A percentile compares a stretch with the other conserved stretches of the same genome.
Conservation (phyloP, 345 rosid species). For the Citrus cavaleriei region DNA sequence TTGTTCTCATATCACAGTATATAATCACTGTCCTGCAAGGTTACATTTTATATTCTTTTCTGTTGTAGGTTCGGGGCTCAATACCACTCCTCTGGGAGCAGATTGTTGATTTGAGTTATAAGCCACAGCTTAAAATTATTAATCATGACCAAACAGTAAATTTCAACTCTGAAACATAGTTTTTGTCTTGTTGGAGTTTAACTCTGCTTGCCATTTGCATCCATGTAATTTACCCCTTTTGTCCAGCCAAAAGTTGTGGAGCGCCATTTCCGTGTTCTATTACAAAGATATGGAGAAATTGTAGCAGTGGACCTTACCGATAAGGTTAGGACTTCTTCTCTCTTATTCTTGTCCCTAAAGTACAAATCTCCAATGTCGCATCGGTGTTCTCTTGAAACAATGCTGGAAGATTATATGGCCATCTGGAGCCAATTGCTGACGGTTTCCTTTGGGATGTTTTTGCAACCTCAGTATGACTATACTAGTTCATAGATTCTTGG, state of each 20-base stretch:
- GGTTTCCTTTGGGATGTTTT: conserved; percentile 6
- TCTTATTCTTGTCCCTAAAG: conserved; percentile 10
- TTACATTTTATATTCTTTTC: conserved; percentile 7
- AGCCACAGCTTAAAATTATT: conserved; percentile 72
- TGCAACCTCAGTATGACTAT: neutral
- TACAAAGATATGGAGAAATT: conserved; percentile 81
- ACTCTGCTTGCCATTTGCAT: conserved; percentile 9
- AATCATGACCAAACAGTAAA: conserved; percentile 64
- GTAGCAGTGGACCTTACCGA: conserved; percentile 76
- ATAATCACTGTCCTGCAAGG: neutral
- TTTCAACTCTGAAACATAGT: neutral
- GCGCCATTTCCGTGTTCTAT: conserved; percentile 85
- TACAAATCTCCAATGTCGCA: neutral
- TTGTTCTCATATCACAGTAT: neutral
- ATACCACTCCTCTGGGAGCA: conserved; percentile 99
- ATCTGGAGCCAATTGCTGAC: neutral
- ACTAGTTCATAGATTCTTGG: neutral
- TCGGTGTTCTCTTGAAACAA: neutral
- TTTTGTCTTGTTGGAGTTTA: conserved; percentile 14
- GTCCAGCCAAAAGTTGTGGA: conserved; percentile 74
- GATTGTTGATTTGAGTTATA: conserved; percentile 95
- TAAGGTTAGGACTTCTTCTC: conserved; percentile 43
- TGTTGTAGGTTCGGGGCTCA: conserved; percentile 81
- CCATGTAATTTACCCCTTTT: conserved; percentile 11
- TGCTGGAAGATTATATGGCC: neutral